Evolutionary conservation across 352 stramenopile genomes (phyloP), one percentile per base, ranked within the genome.

Genomic region (Phytophthora podocarpi): DNA sequence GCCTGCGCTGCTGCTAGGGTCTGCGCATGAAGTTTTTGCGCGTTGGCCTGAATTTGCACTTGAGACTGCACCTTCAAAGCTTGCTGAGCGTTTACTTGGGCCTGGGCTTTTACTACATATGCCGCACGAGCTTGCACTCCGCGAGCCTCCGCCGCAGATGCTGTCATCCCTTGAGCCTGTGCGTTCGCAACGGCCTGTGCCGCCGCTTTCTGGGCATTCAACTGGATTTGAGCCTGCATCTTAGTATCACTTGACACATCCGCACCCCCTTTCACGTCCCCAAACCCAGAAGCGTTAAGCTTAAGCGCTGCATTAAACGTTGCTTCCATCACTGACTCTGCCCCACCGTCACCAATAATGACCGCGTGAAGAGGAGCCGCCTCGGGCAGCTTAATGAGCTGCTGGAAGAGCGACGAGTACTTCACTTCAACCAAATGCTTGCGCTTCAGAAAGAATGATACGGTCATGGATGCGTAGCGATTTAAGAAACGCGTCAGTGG

Each of bases 401-500:
- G 87, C 62, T 97, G 89, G 57, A 99, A 98, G 5, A 99, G 83
- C 46, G 91, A 93, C 43, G 85, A 96, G 52, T 98, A 98, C 39
- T 95, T 86, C 18, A 85, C 60, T 49, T 97, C 81, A 11, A 87
- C 70, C 46, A 97, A 67, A 28, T 89, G 81, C 8, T 96, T 82
- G 6, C 79, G 80, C 53, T 95, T 95, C 6, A 97, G 48, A 57
- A 98, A 98, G 59, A 88, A 96, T 18, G 93, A 73, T 30, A 97
- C 78, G 1, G 84, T 72, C 39, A 87, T 82, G 10, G 89, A 79
- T 16, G 90, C 78, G 67, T 98, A 97, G 20, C 90, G 91, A 68
- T 98, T 98, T 56, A 98, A 79, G 49, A 98, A 99, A 31, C 78
- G 78, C 6, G 93, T 96, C 30, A 99, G 78, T 12, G 95, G 95